phyloP scores from a whole-genome alignment of 2,329 filamentous ascomycete genomes.

The Venturiaceae sp. region DNA sequence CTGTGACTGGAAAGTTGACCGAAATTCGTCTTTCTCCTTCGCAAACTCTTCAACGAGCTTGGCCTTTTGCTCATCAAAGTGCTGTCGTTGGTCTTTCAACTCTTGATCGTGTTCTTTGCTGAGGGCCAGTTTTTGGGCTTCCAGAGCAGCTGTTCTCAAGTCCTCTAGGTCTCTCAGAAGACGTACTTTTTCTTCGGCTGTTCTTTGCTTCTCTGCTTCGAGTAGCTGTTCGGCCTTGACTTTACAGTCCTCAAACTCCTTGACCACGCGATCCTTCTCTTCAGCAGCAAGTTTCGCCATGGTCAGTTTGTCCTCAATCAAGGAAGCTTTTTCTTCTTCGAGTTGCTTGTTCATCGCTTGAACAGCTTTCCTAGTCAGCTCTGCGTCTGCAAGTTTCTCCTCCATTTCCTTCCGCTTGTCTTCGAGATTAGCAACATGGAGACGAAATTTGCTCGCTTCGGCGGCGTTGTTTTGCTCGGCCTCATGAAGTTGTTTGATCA shows the following conservation, averaged over 20 bases:
- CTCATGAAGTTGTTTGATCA: slow-evolving; percentile 40
- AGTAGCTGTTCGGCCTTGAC: slow-evolving; percentile 14
- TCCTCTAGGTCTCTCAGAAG: slow-evolving; percentile 7
- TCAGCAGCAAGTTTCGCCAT: slow-evolving; percentile 27
- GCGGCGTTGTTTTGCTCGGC: slow-evolving; percentile 39
- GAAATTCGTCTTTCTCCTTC: slow-evolving; percentile 24
- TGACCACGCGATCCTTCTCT: slow-evolving; percentile 21
- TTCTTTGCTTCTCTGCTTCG: slow-evolving; percentile 17
- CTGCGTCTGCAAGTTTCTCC: slow-evolving; percentile 34
- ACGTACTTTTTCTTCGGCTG: slow-evolving; percentile 15
- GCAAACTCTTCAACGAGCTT: slow-evolving; percentile 27
- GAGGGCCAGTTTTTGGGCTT: slow-evolving; percentile 20
- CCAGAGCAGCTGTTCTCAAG: slow-evolving; percentile 12
- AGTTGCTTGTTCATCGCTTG: slow-evolving; percentile 26
- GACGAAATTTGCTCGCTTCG: slow-evolving; percentile 39
- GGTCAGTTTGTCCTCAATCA: slow-evolving; percentile 28
- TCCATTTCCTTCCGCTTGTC: slow-evolving; percentile 43
- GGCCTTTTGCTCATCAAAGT: slow-evolving; percentile 37
- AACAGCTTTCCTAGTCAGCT: slow-evolving; percentile 28
- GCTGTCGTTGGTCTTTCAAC: slow-evolving; percentile 26
- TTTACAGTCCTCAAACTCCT: slow-evolving; percentile 36
- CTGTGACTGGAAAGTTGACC: not conserved
- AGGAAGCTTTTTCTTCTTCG: slow-evolving; percentile 31
- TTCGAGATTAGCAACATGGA: slow-evolving; percentile 41
- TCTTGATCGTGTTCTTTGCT: slow-evolving; percentile 25